phyloP scores from a whole-genome alignment of 345 rosid genomes.

The Gossypium raimondii region DNA sequence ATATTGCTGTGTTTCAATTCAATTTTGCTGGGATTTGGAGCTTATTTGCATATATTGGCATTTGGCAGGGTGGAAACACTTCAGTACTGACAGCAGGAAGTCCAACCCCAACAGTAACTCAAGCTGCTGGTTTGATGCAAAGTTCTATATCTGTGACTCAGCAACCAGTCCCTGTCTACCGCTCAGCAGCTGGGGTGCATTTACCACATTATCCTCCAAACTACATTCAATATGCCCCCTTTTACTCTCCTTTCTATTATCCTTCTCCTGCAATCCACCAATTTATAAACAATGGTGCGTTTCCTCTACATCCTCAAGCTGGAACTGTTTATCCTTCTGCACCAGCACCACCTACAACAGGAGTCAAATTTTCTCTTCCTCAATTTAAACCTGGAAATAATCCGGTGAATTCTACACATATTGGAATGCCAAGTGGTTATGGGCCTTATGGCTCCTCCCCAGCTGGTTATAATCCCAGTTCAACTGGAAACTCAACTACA shows the following conservation, averaged over 20 bases:
- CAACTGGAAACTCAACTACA: constrained; percentile 64
- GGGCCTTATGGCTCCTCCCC: constrained; percentile 78
- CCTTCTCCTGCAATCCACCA: constrained; percentile 78
- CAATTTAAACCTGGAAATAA: constrained; percentile 78
- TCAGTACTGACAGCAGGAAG: constrained; percentile 61
- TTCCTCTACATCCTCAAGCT: constrained; percentile 80
- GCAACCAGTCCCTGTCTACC: constrained; percentile 77
- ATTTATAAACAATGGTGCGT: constrained; percentile 69
- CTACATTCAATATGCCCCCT: constrained; percentile 73
- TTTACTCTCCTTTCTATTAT: constrained; percentile 67
- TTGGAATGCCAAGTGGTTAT: constrained; percentile 73
- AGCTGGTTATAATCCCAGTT: constrained; percentile 65
- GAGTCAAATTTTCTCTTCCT: constrained; percentile 71
- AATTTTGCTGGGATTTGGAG: constrained; percentile 13
- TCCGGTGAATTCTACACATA: constrained; percentile 58
- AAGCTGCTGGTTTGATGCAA: constrained; percentile 76
- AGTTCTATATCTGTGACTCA: constrained; percentile 74
- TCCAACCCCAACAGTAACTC: constrained; percentile 69
- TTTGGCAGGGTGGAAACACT: constrained; percentile 69
- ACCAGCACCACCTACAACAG: constrained; percentile 58
- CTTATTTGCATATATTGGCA: constrained; percentile 35
- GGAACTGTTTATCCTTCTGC: constrained; percentile 65
- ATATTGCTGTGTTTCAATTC: neutral
- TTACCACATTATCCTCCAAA: constrained; percentile 81
- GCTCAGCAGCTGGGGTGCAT: constrained; percentile 84